A percentile compares a stretch with the other conserved stretches of the same genome.
phyloP scores from a whole-genome alignment of 2,329 filamentous ascomycete species.

The Lasiodiplodia sp. region DNA sequence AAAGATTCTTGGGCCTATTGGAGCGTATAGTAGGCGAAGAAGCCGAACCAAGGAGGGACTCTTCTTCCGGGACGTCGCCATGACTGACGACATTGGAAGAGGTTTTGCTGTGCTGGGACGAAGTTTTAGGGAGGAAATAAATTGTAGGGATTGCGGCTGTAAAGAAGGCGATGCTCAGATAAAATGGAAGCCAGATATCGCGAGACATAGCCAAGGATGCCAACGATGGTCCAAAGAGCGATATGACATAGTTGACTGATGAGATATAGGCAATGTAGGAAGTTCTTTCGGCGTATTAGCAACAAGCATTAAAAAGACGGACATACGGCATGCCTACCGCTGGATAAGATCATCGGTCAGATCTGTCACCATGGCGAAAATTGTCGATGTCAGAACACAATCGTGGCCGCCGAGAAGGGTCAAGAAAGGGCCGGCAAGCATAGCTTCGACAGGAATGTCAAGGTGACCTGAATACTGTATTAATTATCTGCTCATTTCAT shows the following conservation, averaged over 20 bases:
- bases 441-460: conserved; percentile 40
- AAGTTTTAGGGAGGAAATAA: conserved; percentile 1
- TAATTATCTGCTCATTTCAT: not conserved
- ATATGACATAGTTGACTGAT: conserved; percentile 41
- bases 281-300: conserved; percentile 34
- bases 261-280: conserved; percentile 44
- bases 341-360: conserved; percentile 43
- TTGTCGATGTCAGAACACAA: conserved; percentile 46
- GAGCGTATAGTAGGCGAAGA: not conserved
- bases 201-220: conserved; percentile 45
- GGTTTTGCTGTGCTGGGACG: not conserved
- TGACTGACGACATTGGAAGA: not conserved
- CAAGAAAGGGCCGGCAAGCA: conserved; percentile 43
- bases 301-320: conserved; percentile 13
- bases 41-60: not conserved
- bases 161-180: conserved; percentile 42
- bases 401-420: conserved; percentile 43
- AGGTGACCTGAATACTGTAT: conserved; percentile 36
- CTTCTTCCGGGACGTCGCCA: not conserved
- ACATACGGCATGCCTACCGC: conserved; percentile 32
- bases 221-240: conserved; percentile 44
- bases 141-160: conserved; percentile 35
- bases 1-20: not conserved
- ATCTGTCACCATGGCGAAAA: conserved; percentile 44
- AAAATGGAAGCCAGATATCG: conserved; percentile 47